Percentiles rank a stretch among this genome's conserved stretches.
Conservation (phyloP, 768 basidiomycete species). For the Calocybe gangraenosa region DNA sequence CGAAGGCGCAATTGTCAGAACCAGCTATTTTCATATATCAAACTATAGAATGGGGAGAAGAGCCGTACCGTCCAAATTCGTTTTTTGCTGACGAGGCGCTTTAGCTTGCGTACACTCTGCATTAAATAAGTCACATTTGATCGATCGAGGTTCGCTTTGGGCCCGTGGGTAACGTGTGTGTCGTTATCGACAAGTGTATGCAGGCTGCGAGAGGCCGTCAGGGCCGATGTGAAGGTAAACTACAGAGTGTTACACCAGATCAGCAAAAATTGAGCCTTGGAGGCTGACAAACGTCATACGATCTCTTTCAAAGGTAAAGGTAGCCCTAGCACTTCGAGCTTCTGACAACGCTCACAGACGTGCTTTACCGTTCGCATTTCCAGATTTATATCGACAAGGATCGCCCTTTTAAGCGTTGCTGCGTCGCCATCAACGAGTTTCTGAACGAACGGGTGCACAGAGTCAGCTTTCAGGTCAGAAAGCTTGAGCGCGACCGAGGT, state of each 20-base stretch:
- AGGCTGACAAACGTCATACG: slow-evolving; percentile 27
- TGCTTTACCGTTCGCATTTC: slow-evolving; percentile 31
- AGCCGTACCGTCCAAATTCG: slow-evolving; percentile 52
- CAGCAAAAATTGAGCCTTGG: not conserved
- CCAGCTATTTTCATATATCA: not conserved
- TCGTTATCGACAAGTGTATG: slow-evolving; percentile 43
- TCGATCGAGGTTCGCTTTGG: slow-evolving; percentile 32
- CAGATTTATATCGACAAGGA: slow-evolving; percentile 44
- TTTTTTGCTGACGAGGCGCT: slow-evolving; percentile 43
- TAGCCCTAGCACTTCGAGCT: slow-evolving; percentile 48
- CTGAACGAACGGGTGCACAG: slow-evolving; percentile 36
- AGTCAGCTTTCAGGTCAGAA: slow-evolving; percentile 29
- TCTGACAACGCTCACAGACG: slow-evolving; percentile 38
- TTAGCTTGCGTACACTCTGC: slow-evolving; percentile 32
- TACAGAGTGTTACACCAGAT: slow-evolving; percentile 12
- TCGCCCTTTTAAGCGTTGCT: slow-evolving; percentile 36
- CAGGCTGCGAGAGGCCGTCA: slow-evolving; percentile 33
- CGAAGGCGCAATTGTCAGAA: not conserved
- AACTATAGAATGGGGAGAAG: not conserved
- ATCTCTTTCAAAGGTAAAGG: slow-evolving; percentile 48
- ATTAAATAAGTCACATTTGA: slow-evolving; percentile 39
- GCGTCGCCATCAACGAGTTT: slow-evolving; percentile 38
- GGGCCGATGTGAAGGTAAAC: slow-evolving; percentile 29
- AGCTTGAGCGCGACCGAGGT: slow-evolving; percentile 40
- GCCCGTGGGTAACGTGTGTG: slow-evolving; percentile 35